Evolutionary conservation across 805 yeast genomes (phyloP), one percentile per base, ranked within the genome.

Genomic region (Ogataea degrootiae): DNA sequence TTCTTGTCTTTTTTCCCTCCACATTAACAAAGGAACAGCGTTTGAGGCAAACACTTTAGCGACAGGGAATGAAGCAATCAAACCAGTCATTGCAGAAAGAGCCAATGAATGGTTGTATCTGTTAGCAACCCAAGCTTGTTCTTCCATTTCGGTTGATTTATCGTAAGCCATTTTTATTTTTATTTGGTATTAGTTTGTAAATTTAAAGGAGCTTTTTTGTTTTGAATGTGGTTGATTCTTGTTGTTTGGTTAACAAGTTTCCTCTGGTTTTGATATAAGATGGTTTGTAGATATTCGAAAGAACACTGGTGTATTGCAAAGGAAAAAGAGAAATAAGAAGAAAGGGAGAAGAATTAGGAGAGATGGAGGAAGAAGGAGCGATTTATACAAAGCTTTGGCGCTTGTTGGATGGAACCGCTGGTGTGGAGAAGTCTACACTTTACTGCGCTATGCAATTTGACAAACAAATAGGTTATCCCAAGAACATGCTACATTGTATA

Each of bases 21-120:
- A 73, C 62, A 77, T 75, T 56, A 80, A 56, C 41, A 81, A 62
- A 11, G 86, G 86, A 38, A 81, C 75, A 33, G 82, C 81, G 62
- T 80, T 80, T 12, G 85, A 77, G 4, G 80, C 75, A 61, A 81
- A 78, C 41, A 79, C 67, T 60, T 79, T 79, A 47, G 74, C 73
- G 31, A 76, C 72, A 17, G 85, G 85, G 57, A 77, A 75, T 14
- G 85, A 79, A 15, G 82, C 80, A 39, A 77, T 59, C 52, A 80
- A 64, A 3, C 85, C 85, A 44, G 78, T 77, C 43, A 79, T 52
- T 7, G 85, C 83, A 14, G 82, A 77, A 43, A 80, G 61, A 3
- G 82, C 84, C 6, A 84, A 83, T 48, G 66, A 69, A 34, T 74
- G 68, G 46, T 80, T 71, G 50, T 77, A 60, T 52, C 68, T 74